Evolutionary conservation across 495 filamentous ascomycete species (phyloP).

Genomic region (Aspergillus baeticus): DNA sequence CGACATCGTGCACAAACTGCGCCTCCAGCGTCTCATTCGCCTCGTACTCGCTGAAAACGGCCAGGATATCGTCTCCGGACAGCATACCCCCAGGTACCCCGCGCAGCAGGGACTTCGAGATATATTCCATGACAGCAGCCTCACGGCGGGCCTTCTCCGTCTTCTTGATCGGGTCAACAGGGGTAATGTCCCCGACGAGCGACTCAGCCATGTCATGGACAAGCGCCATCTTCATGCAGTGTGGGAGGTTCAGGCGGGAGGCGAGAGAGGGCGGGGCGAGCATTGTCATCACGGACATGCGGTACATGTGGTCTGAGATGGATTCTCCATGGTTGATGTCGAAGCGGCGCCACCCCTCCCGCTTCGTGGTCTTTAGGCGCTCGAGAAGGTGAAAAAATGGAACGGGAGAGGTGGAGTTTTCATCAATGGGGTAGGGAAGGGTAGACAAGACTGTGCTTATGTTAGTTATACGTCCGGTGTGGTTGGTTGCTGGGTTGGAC

Average conservation of each 20-base stretch:
- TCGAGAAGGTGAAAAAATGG: constrained; percentile 93
- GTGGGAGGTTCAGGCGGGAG: constrained; percentile 66
- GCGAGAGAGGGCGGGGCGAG: constrained; percentile 79
- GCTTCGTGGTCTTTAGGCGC: constrained; percentile 89
- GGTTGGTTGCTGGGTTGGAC: background rate
- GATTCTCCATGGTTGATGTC: constrained; percentile 73
- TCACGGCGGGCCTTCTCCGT: constrained; percentile 85
- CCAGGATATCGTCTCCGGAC: constrained; percentile 65
- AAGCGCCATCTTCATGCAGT: constrained; percentile 90
- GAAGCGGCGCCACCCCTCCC: constrained; percentile 93
- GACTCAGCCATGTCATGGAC: constrained; percentile 97
- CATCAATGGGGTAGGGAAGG: constrained; percentile 49
- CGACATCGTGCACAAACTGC: constrained; percentile 90
- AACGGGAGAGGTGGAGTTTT: constrained; percentile 69
- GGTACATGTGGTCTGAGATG: constrained; percentile 98
- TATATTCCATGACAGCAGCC: constrained; percentile 83
- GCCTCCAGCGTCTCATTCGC: constrained; percentile 77
- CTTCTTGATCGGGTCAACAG: constrained; percentile 65
- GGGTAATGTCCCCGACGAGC: constrained; percentile 94
- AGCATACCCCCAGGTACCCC: constrained; percentile 64
- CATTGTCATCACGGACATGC: constrained; percentile 96
- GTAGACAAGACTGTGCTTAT: constrained; percentile 40
- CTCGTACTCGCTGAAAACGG: constrained; percentile 92
- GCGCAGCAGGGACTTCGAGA: constrained; percentile 68
- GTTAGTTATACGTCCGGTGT: background rate